Base-by-base conservation (phyloP, 1,284 basidiomycete species). In the Pseudozyma flocculosa region DNA sequence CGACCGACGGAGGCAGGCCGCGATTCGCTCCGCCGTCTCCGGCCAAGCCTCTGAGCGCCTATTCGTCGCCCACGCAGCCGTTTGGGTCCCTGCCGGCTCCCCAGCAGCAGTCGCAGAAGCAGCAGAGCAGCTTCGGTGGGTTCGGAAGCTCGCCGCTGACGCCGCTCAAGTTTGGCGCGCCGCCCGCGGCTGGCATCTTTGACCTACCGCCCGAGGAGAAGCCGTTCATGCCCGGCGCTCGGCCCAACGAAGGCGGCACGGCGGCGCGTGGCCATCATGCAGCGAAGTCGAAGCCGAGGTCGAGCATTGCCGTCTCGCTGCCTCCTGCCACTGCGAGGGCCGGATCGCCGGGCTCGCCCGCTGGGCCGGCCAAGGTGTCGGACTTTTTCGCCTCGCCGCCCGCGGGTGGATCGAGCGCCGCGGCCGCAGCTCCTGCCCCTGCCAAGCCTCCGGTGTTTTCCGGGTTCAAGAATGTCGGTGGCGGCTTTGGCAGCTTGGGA, bases 141-240 rank as follows among this genome's bases (percentile, higher is more conserved):
- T 29, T 29, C 26, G 26, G n/a, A n/a, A n/a, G 26, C 26, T 29
- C 48, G 4, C 40, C 60, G 15, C 43, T 40, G 14, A 37, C 42
- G n/a, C 48, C 49, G 11, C 34, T 56, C 24, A 50, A 11, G 19
- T 45, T 51, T 14, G 45, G 24, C 14, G 39, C 48, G 19, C 23
- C 48, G 9, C 13, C 39, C 21, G 45, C 56, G 5, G 50, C 53
- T 3, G 56, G 50, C 11, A 51, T 64, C 41, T 64, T 64, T 37
- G 61, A 64, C 43, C 50, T 64, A 13, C 61, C 61, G 2, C 18
- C 45, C 14, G 40, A 48, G 17, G 56, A 60, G n/a, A 38, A 52
- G 22, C 48, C 48, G 9, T 64, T 64, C 56, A 56, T 56, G 36
- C 61, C 61, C 18, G 61, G 61, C 40, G 61, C 40, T 23, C 49